These are phyloP conservation scores for Russula sp. DNA, from an alignment of 768 basidiomycete species.

Conservation along the genomic window DNA sequence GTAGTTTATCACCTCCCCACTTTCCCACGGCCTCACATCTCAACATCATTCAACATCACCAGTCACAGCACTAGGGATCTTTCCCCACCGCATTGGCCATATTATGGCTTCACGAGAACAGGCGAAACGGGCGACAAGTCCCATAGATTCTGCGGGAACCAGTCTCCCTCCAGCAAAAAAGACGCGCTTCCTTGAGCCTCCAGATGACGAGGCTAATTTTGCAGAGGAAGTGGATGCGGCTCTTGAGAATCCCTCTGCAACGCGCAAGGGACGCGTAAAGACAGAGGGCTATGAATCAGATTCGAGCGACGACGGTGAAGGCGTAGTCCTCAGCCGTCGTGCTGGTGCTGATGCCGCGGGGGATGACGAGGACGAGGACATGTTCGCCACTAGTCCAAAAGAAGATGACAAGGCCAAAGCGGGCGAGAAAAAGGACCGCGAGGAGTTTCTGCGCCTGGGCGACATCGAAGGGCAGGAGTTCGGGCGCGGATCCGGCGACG, in stretches of 20 bases:
- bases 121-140: conserved; percentile 16
- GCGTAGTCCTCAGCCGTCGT: conserved; percentile 80
- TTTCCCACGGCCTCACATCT: not conserved
- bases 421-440: conserved; percentile 45
- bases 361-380: conserved; percentile 56
- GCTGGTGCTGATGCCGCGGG: conserved; percentile 35
- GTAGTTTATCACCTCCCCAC: not conserved
- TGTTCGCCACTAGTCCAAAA: conserved; percentile 71
- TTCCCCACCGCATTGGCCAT: not conserved
- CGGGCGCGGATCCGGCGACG: conserved; percentile 38
- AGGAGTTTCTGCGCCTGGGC: conserved; percentile 75
- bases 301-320: conserved; percentile 90
- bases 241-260: conserved; percentile 56
- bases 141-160: not conserved
- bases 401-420: conserved; percentile 39
- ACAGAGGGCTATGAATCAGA: conserved; percentile 90
- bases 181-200: conserved; percentile 70
- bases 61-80: not conserved
- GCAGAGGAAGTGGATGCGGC: conserved; percentile 70
- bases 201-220: conserved; percentile 68
- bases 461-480: conserved; percentile 99
- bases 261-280: conserved; percentile 67
- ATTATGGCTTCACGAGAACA: conserved; percentile 24
- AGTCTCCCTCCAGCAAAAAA: conserved; percentile 45
- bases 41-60: not conserved